These are phyloP conservation scores for Isatis lusitanica DNA, from an alignment of 441 rosid species.

Conservation along the genomic window DNA sequence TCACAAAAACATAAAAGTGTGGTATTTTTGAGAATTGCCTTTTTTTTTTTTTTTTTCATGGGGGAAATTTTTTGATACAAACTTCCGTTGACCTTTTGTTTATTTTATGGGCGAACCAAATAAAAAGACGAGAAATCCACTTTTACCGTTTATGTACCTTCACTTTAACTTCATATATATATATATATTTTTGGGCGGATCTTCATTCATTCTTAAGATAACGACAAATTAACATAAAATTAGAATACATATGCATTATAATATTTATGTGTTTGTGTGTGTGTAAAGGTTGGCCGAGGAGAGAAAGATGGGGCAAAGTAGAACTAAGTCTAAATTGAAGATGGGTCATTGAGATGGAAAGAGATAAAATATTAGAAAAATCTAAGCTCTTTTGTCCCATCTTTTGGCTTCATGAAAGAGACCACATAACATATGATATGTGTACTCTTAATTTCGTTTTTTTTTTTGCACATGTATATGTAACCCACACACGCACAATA, in stretches of 20 bases:
- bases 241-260: background rate
- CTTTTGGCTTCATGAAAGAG: constrained; percentile 37
- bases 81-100: constrained; percentile 7
- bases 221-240: constrained; percentile 2
- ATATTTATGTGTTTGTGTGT: background rate
- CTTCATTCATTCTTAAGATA: background rate
- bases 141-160: background rate
- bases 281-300: constrained; percentile 33
- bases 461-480: constrained; percentile 18
- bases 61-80: no score
- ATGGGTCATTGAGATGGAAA: constrained; percentile 21
- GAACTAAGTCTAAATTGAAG: constrained; percentile 29
- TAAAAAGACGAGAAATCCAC: background rate
- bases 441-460: background rate
- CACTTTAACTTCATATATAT: background rate
- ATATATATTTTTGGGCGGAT: background rate
- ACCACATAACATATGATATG: constrained; percentile 28
- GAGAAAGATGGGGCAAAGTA: constrained; percentile 25
- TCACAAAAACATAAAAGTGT: no score
- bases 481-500: constrained; percentile 11
- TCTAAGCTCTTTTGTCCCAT: constrained; percentile 28
- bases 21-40: no score
- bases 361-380: constrained; percentile 4
- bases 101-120: background rate
- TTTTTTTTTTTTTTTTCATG: no score